Conservation (phyloP, 208 protist species). For the Polymyxa betae region DNA sequence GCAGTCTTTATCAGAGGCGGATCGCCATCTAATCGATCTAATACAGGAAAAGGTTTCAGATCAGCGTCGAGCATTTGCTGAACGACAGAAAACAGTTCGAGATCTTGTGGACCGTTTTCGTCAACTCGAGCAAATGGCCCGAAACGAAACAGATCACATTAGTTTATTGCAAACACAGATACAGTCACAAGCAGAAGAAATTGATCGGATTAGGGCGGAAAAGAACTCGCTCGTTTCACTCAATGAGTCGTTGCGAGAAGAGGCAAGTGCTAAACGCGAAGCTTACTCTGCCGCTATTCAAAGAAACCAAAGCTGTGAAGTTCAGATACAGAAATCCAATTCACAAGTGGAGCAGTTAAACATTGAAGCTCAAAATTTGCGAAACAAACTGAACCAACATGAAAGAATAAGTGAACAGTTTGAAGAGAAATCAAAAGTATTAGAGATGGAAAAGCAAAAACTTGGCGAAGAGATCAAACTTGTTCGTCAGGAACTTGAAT, state of each 20-base stretch:
- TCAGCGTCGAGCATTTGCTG: not conserved
- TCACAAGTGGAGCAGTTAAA: too few relatives aligned
- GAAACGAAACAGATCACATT: not conserved
- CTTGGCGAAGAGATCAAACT: too few relatives aligned
- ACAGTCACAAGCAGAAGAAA: not conserved
- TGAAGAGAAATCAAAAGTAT: too few relatives aligned
- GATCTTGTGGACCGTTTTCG: not conserved
- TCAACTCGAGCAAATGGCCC: not conserved
- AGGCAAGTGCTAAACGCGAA: conserved; percentile 2
- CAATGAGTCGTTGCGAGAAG: conserved; percentile 12
- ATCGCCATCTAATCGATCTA: not conserved
- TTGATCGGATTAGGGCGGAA: not conserved
- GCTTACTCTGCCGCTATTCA: not conserved
- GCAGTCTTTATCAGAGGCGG: not conserved
- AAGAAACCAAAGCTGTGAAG: too few relatives aligned
- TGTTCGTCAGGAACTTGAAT: too few relatives aligned
- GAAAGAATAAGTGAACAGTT: too few relatives aligned
- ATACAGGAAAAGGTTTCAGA: not conserved
- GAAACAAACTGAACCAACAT: too few relatives aligned
- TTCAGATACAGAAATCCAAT: too few relatives aligned
- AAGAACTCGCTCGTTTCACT: conserved; percentile 4
- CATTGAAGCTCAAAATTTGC: too few relatives aligned
- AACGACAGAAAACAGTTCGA: not conserved
- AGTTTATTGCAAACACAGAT: not conserved
- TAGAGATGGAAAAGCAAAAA: too few relatives aligned